Evolutionary conservation across 345 rosid species (phyloP).

Genomic region (Turritis glabra): DNA sequence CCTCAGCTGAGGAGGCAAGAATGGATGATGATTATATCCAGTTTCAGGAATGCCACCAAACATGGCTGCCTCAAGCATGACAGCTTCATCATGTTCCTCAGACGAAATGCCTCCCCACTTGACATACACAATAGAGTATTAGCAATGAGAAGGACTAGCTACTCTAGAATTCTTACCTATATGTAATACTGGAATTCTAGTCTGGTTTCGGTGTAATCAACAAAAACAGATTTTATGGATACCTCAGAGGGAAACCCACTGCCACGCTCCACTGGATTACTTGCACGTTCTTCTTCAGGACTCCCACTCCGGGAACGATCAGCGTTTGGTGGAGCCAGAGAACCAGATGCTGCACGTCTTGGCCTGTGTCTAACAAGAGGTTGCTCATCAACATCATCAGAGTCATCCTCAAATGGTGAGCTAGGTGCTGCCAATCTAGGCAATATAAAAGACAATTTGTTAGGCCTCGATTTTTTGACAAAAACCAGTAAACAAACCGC

Average conservation of each 20-base stretch:
- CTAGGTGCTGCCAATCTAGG: slow-evolving; percentile 67
- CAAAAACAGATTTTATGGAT: not conserved
- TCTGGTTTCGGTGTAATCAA: not conserved
- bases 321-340: slow-evolving; percentile 48
- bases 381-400: slow-evolving; percentile 68
- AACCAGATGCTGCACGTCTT: slow-evolving; percentile 51
- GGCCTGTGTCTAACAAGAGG: slow-evolving; percentile 78
- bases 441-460: slow-evolving; percentile 11
- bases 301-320: slow-evolving; percentile 63
- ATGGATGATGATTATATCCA: slow-evolving; percentile 50
- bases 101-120: slow-evolving; percentile 99
- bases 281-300: slow-evolving; percentile 47
- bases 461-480: slow-evolving; percentile 3
- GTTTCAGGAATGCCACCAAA: slow-evolving; percentile 97
- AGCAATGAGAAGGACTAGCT: slow-evolving; percentile 10
- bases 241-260: slow-evolving; percentile 71
- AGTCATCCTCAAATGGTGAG: slow-evolving; percentile 69
- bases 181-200: not conserved
- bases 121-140: slow-evolving; percentile 26
- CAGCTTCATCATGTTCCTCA: slow-evolving; percentile 98
- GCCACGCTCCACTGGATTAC: slow-evolving; percentile 50
- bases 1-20: slow-evolving; percentile 49
- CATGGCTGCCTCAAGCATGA: slow-evolving; percentile 99
- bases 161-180: slow-evolving; percentile 5
- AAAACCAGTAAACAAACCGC: slow-evolving; percentile 1